phyloP scores from a whole-genome alignment of 2,329 filamentous ascomycete species.

The Magnaporthiopsis rhizophila region DNA sequence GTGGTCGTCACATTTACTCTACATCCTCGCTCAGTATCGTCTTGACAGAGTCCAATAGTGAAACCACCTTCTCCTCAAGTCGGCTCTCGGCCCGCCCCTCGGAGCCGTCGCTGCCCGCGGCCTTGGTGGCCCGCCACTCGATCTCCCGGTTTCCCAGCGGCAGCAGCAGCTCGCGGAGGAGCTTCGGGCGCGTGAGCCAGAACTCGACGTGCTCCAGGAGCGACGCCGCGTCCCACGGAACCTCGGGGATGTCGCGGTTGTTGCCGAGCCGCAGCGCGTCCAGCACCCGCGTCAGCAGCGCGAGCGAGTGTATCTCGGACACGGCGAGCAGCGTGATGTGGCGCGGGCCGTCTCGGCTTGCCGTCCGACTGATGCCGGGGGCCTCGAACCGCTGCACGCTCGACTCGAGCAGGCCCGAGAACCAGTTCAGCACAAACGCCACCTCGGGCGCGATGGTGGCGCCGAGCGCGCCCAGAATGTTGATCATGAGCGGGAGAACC shows the following conservation, averaged over 20 bases:
- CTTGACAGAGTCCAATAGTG: slow-evolving; percentile 55
- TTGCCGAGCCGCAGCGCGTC: slow-evolving; percentile 57
- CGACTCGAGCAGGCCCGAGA: slow-evolving; percentile 67
- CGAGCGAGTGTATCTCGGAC: slow-evolving; percentile 70
- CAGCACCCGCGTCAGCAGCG: slow-evolving; percentile 67
- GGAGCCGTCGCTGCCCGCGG: slow-evolving; percentile 23
- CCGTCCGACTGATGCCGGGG: slow-evolving; percentile 41
- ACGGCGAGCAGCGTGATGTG: slow-evolving; percentile 66
- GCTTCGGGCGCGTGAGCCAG: slow-evolving; percentile 61
- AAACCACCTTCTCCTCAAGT: slow-evolving; percentile 69
- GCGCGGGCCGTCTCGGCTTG: slow-evolving; percentile 36
- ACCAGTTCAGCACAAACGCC: slow-evolving; percentile 80
- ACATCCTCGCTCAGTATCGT: slow-evolving; percentile 46
- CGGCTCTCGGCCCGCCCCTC: slow-evolving; percentile 47
- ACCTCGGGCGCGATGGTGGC: slow-evolving; percentile 77
- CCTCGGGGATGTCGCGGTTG: slow-evolving; percentile 61
- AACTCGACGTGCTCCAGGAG: slow-evolving; percentile 79
- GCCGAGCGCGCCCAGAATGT: slow-evolving; percentile 76
- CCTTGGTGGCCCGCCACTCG: slow-evolving; percentile 45
- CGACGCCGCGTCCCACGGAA: slow-evolving; percentile 66
- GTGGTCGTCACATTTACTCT: slow-evolving; percentile 23
- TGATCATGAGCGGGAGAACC: slow-evolving; percentile 79
- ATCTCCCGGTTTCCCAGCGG: slow-evolving; percentile 66
- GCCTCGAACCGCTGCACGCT: slow-evolving; percentile 66
- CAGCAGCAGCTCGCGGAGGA: slow-evolving; percentile 65